These are phyloP conservation scores for Cyberlindnera galapagoensis DNA, from an alignment of 805 yeast species.

Conservation along the genomic window DNA sequence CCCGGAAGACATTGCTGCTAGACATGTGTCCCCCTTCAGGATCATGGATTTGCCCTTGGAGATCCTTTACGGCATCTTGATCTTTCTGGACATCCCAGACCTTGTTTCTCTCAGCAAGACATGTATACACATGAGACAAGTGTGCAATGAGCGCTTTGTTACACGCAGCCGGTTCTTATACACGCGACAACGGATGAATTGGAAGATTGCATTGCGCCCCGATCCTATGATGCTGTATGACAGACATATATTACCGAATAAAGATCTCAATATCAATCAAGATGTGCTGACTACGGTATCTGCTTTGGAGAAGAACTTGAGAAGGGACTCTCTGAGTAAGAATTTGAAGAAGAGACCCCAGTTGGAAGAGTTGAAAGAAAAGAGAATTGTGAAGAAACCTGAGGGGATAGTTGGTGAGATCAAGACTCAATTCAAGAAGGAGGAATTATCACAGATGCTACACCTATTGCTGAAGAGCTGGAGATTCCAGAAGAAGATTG, in stretches of 20 bases:
- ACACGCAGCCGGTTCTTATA: slow-evolving; percentile 17
- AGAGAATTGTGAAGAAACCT: slow-evolving; percentile 14
- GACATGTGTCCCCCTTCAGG: slow-evolving; percentile 15
- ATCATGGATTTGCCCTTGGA: slow-evolving; percentile 22
- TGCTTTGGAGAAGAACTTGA: slow-evolving; percentile 12
- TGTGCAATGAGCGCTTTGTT: slow-evolving; percentile 19
- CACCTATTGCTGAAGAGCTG: slow-evolving; percentile 11
- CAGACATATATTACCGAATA: slow-evolving; percentile 15
- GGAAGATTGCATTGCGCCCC: slow-evolving; percentile 9
- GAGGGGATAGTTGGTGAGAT: slow-evolving; percentile 7
- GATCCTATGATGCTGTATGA: slow-evolving; percentile 9
- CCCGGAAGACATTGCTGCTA: slow-evolving; percentile 5
- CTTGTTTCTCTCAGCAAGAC: slow-evolving; percentile 11
- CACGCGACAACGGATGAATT: slow-evolving; percentile 11
- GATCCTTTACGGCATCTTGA: slow-evolving; percentile 16
- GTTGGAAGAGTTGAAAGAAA: slow-evolving; percentile 13
- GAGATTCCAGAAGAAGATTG: slow-evolving; percentile 11
- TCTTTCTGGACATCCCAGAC: slow-evolving; percentile 22
- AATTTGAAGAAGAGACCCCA: slow-evolving; percentile 17
- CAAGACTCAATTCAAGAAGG: slow-evolving; percentile 9
- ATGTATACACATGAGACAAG: slow-evolving; percentile 13
- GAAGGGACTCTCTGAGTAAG: slow-evolving; percentile 15
- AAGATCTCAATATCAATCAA: slow-evolving; percentile 5
- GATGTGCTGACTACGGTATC: slow-evolving; percentile 4
- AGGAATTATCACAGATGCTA: slow-evolving; percentile 15